phyloP scores from a whole-genome alignment of 805 yeast genomes.

The Vanderwaltozyma yarrowii region DNA sequence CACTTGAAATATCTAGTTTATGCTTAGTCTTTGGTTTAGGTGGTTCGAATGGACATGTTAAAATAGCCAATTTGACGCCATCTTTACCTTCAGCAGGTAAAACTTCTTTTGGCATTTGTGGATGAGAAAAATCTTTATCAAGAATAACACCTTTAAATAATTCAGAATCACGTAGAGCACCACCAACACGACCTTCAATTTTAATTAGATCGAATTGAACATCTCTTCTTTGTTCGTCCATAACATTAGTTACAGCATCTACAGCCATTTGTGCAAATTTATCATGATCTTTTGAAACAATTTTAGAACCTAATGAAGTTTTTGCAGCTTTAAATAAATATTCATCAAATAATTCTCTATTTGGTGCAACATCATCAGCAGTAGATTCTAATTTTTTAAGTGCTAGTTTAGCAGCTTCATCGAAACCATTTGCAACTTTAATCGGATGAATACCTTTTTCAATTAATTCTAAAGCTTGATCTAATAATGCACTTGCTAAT shows the following conservation, averaged over 20 bases:
- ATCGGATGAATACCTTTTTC: constrained; percentile 98
- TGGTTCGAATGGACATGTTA: constrained; percentile 98
- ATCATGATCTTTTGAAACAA: constrained; percentile 88
- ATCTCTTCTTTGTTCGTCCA: constrained; percentile 84
- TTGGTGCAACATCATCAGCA: constrained; percentile 51
- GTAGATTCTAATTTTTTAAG: constrained; percentile 61
- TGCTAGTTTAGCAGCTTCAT: constrained; percentile 92
- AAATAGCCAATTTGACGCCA: constrained; percentile 83
- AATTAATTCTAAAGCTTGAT: constrained; percentile 87
- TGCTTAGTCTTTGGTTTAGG: constrained; percentile 99
- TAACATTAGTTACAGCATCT: constrained; percentile 86
- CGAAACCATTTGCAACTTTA: constrained; percentile 93
- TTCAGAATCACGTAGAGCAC: constrained; percentile 75
- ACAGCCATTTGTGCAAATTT: constrained; percentile 96
- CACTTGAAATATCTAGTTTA: constrained; percentile 85
- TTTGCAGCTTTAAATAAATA: constrained; percentile 83
- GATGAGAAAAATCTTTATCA: constrained; percentile 96
- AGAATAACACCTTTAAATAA: constrained; percentile 85
- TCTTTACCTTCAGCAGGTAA: constrained; percentile 25
- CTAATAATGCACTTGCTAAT: constrained; percentile 85
- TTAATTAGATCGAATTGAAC: constrained; percentile 95
- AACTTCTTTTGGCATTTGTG: constrained; percentile 88
- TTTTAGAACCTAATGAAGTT: constrained; percentile 90
- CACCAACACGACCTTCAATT: constrained; percentile 94
- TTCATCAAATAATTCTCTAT: constrained; percentile 24